Base-by-base conservation (phyloP, 805 yeast genomes). In the Wickerhamiella lipophila region DNA sequence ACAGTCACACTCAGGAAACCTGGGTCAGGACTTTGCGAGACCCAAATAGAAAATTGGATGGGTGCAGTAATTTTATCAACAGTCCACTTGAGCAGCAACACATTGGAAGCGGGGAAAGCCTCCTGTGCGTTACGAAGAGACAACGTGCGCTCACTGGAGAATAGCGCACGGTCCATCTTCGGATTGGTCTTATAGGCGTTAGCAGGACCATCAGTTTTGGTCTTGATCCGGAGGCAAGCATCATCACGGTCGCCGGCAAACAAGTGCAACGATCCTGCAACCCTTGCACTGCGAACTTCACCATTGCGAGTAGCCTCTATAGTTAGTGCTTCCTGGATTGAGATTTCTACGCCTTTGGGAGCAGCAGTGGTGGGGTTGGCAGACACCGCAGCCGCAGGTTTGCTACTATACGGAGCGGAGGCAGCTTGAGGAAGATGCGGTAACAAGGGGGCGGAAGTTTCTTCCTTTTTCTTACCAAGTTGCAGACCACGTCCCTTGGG, bases 51-150 rank as follows among this genome's bases (percentile, higher is more conserved):
- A 55, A 92, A 71, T 42, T 76, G 71, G 47, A 89, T 65, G 29
- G 97, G 97, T 29, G 75, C 68, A 47, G 73, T 58, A 49, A 68
- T 62, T n/a, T 63, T 58, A 50, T 73, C 71, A 41, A 80, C 79
- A 64, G 86, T 81, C 97, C 95, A 89, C 72, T 95, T 81, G 59
- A 92, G 75, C 26, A 89, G 94, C 55, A 95, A 94, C 56, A 89
- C 74, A 62, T 85, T 89, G 64, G 88, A 86, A 8, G 87, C 73
- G 35, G 97, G 97, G 76, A 92, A 88, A 30, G 87, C 76, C 61
- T 85, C 84, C 42, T 73, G 61, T 48, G 77, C 69, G 63, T 88
- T 94, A 62, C 83, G 84, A 60, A 88, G 74, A 0, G 82, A 82
- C 59, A 92, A 78, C 39, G 74, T 65, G 50, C 74, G 70, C 13